Evolutionary conservation across 75 land plant species (phyloP), one percentile per base, ranked within the genome.

Genomic region (Picea sitchensis): DNA sequence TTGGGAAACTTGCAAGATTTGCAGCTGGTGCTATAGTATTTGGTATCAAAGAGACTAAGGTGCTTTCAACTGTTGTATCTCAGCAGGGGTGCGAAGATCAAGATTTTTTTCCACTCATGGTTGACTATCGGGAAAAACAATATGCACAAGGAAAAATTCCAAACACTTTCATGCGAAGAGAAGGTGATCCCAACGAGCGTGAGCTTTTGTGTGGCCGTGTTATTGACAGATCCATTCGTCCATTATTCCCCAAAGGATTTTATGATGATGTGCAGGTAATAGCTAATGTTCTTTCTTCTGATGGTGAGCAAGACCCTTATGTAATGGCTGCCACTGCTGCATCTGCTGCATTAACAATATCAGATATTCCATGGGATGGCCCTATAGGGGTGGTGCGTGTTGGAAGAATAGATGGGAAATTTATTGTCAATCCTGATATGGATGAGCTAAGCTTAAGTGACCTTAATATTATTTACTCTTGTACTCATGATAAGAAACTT

Each of bases 331-430:
- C 93, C 75, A 93, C 90, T 88, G 98, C 95, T 31, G 89, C 95
- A 71, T 95, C 98, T 61, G 93, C 95, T 59, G 95, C 98, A 34
- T 87, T 95, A 21, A 92, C 86, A 89, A 76, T 95, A 76, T 95
- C 95, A 59, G 93, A 95, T 85, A 89, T 95, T n/a, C 98, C 98
- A 26, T 95, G 98, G 98, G 80, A 78, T 77, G 98, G 98, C 7
- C 98, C 98, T 7, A 91, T 95, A 80, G 98, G 98, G 6, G 81
- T 89, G 34, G 89, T 95, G 51, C 93, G 98, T 36, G 76, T 95
- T n/a, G 98, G 98, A 12, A 87, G 98, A 58, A 84, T 93, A 73
- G 77, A 80, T 77, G 93, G 95, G 12, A n/a, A n/a, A n/a, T n/a
- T n/a, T n/a, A n/a, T n/a, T n/a, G n/a, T n/a, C n/a, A n/a, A n/a